Base-by-base conservation (phyloP, 1,284 basidiomycete species). In the Exobasidium rhododendri region DNA sequence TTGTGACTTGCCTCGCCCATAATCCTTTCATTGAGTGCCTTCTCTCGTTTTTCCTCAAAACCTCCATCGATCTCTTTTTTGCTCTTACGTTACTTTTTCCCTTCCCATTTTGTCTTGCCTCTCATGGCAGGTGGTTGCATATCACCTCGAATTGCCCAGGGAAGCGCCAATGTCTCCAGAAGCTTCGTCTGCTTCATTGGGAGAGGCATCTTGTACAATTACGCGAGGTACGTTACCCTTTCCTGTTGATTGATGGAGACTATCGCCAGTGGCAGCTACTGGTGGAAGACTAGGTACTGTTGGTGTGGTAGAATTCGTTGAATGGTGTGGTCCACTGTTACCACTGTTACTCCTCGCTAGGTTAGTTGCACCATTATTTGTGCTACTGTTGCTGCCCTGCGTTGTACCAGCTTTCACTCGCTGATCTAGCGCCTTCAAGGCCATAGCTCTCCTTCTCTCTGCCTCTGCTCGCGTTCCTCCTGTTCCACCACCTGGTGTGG, bases 381-480 rank as follows among this genome's bases (percentile, higher is more conserved):
- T 20, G n/a, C n/a, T n/a, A n/a, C n/a, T n/a, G n/a, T n/a, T n/a
- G n/a, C n/a, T n/a, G n/a, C n/a, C n/a, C n/a, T n/a, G n/a, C 22
- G 7, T 7, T 7, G 47, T 20, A 7, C 52, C 52, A 20, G 52
- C 52, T 26, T 55, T 55, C 5, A 55, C 80, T 28, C 93, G 85
- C 73, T 94, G 92, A 74, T 98, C 94, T 29, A 98, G 86, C 7
- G 94, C 94, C 80, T 97, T 94, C 69, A 98, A 82, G 44, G 94
- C 94, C 84, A 96, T 87, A 1, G 91, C 89, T 68, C 91, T 91
- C 67, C 56, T 70, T n/a, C 62, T 51, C 26, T 74, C 66, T 31
- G 69, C 74, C 54, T 74, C 78, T 20, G 73, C 70, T 4, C 71
- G 64, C 1, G 70, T 68, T 55, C 66, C 66, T 28, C 60, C 61